These are phyloP conservation scores for Leucogyrophana mollusca DNA, from an alignment of 768 basidiomycete species.

Conservation along the genomic window DNA sequence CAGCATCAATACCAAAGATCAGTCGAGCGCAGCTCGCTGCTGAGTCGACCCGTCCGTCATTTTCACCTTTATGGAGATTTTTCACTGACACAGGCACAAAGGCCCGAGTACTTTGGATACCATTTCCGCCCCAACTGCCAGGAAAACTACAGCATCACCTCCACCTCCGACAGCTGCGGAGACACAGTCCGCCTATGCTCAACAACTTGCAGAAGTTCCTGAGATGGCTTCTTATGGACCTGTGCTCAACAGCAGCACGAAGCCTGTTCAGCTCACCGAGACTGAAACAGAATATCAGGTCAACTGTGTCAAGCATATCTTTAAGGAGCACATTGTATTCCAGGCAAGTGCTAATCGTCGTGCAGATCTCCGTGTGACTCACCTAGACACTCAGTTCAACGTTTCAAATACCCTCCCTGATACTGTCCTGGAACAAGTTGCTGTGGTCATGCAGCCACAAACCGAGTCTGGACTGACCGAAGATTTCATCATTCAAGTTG, in stretches of 20 bases:
- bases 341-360: slow-evolving; percentile 55
- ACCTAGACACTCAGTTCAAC: slow-evolving; percentile 68
- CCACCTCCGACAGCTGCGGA: slow-evolving; percentile 83
- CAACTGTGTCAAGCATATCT: slow-evolving; percentile 94
- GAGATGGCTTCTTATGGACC: slow-evolving; percentile 85
- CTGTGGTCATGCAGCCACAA: slow-evolving; percentile 87
- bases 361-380: background rate
- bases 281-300: slow-evolving; percentile 98
- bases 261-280: slow-evolving; percentile 85
- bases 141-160: slow-evolving; percentile 57
- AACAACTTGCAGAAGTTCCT: slow-evolving; percentile 83
- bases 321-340: slow-evolving; percentile 94
- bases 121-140: slow-evolving; percentile 67
- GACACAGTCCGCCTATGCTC: slow-evolving; percentile 81
- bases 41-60: slow-evolving; percentile 75
- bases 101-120: slow-evolving; percentile 87
- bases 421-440: slow-evolving; percentile 91
- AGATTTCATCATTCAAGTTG: slow-evolving; percentile 91
- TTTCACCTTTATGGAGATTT: slow-evolving; percentile 8
- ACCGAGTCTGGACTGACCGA: slow-evolving; percentile 77
- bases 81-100: slow-evolving; percentile 28
- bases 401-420: slow-evolving; percentile 96
- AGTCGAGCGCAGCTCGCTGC: slow-evolving; percentile 90
- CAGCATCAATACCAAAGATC: slow-evolving; percentile 86
- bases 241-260: slow-evolving; percentile 82